These are phyloP conservation scores for Hirsutella rhossiliensis DNA, from an alignment of 2,329 filamentous ascomycete genomes.

Conservation along the genomic window DNA sequence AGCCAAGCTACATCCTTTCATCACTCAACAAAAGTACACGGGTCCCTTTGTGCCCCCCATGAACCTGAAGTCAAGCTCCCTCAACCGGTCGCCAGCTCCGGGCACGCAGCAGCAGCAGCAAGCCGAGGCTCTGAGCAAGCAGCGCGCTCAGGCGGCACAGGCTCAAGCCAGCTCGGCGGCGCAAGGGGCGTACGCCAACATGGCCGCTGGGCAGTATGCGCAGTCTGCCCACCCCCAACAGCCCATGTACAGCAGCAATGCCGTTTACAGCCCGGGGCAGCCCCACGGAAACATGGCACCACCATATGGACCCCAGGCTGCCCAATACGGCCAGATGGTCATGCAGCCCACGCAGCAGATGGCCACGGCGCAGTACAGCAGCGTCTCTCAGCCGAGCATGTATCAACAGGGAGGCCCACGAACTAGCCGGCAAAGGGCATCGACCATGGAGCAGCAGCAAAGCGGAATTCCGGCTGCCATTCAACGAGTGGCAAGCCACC, in stretches of 20 bases:
- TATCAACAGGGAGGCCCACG: slow-evolving; percentile 56
- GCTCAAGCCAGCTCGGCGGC: slow-evolving; percentile 57
- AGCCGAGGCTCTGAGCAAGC: slow-evolving; percentile 86
- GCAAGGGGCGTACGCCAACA: slow-evolving; percentile 50
- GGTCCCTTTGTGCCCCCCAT: slow-evolving; percentile 94
- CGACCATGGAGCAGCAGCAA: slow-evolving; percentile 91
- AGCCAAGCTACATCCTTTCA: slow-evolving; percentile 94
- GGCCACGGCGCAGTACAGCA: slow-evolving; percentile 50
- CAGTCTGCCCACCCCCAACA: slow-evolving; percentile 38
- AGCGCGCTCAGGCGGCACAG: slow-evolving; percentile 63
- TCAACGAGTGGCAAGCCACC: slow-evolving; percentile 87
- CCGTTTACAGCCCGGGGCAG: slow-evolving; percentile 58
- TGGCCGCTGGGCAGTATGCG: slow-evolving; percentile 34
- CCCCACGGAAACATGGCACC: slow-evolving; percentile 43
- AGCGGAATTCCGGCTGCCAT: slow-evolving; percentile 87
- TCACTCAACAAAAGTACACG: slow-evolving; percentile 95
- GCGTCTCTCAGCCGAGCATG: slow-evolving; percentile 37
- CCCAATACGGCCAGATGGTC: slow-evolving; percentile 61
- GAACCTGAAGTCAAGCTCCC: slow-evolving; percentile 81
- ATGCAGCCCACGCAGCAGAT: slow-evolving; percentile 60
- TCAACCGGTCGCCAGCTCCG: slow-evolving; percentile 79
- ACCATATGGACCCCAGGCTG: slow-evolving; percentile 63
- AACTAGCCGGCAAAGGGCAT: slow-evolving; percentile 74
- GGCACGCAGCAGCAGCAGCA: slow-evolving; percentile 94
- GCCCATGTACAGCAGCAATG: slow-evolving; percentile 71